phyloP scores from a whole-genome alignment of 208 protist genomes.

The Leishmania tarentolae region DNA sequence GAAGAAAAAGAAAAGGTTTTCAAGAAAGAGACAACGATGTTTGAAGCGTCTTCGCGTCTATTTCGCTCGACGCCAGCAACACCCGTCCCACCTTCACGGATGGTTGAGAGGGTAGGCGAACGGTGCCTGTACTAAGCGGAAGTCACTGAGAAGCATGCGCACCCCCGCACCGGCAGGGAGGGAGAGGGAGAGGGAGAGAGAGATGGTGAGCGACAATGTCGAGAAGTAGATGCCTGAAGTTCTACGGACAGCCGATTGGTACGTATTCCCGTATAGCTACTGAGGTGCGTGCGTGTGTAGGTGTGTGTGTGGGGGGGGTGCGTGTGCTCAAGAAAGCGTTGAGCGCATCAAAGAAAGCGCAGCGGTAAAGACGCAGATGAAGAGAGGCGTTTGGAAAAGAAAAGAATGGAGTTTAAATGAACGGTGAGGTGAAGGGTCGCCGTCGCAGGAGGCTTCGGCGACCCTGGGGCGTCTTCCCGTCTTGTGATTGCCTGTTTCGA shows the following conservation, averaged over 20 bases:
- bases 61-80: not conserved
- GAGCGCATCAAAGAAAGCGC: not conserved
- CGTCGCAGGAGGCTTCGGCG: not conserved
- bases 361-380: not conserved
- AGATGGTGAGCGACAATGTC: not conserved
- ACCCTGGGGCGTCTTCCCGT: not conserved
- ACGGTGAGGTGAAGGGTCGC: not conserved
- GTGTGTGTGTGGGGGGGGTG: not conserved
- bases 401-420: not conserved
- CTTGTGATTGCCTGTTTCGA: not conserved
- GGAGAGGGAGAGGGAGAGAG: not conserved
- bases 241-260: not conserved
- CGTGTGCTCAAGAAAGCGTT: not conserved
- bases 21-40: conserved; percentile 2
- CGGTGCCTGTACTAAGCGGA: not conserved
- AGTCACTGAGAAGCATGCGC: not conserved
- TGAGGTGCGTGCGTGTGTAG: not conserved
- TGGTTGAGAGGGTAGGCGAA: not conserved
- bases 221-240: not conserved
- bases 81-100: not conserved
- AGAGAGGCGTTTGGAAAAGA: not conserved
- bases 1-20: not conserved
- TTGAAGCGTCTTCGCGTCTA: not conserved
- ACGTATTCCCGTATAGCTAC: not conserved
- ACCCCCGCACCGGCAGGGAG: not conserved